Conservation (phyloP, 805 yeast genomes). For the Kazachstania psychrophila region DNA sequence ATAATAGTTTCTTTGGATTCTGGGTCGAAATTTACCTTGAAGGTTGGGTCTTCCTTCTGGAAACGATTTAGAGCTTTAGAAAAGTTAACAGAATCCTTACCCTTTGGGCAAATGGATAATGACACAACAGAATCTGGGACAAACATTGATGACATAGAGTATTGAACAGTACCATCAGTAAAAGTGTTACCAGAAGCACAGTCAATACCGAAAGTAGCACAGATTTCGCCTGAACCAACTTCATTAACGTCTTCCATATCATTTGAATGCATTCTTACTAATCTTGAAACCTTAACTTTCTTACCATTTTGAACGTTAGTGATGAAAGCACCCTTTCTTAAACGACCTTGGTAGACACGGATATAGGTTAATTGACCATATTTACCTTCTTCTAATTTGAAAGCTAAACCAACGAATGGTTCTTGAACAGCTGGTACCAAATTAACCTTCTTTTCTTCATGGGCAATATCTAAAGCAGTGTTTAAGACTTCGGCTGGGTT, state of each 20-base stretch:
- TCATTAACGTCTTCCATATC: constrained; percentile 98
- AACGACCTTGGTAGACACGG: constrained; percentile 92
- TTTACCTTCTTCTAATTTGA: constrained; percentile 96
- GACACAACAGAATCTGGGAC: constrained; percentile 99
- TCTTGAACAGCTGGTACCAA: constrained; percentile 61
- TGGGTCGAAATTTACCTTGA: constrained; percentile 85
- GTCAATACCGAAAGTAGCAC: constrained; percentile 98
- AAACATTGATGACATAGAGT: constrained; percentile 95
- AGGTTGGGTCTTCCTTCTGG: constrained; percentile 98
- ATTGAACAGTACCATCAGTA: constrained; percentile 69
- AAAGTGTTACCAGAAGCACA: constrained; percentile 98
- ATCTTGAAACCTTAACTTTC: constrained; percentile 82
- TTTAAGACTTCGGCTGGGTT: constrained; percentile 90
- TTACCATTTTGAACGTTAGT: constrained; percentile 87
- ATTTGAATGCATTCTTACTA: constrained; percentile 97
- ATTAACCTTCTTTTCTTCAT: constrained; percentile 58
- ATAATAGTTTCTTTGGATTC: constrained; percentile 83
- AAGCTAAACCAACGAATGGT: constrained; percentile 95
- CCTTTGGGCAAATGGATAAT: constrained; percentile 76
- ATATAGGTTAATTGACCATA: constrained; percentile 96
- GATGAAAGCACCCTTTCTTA: constrained; percentile 84
- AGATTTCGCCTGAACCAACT: constrained; percentile 95
- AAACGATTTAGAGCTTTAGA: constrained; percentile 95
- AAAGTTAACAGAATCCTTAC: constrained; percentile 74
- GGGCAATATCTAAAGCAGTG: constrained; percentile 70